Evolutionary conservation across 495 filamentous ascomycete species (phyloP), one percentile per base, ranked within the genome.

Genomic region (Chlorociboria aeruginascens): DNA sequence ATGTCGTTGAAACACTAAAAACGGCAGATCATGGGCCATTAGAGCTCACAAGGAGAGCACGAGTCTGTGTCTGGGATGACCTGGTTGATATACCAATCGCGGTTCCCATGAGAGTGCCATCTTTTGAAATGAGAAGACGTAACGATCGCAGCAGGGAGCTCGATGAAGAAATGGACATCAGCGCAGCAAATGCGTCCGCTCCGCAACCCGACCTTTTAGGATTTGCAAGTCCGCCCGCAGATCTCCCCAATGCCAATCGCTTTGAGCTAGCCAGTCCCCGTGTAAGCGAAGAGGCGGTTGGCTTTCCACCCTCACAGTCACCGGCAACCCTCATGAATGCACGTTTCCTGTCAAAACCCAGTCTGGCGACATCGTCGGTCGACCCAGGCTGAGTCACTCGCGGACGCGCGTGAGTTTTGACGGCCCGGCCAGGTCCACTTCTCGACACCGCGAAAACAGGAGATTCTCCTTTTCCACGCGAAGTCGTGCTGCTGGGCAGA

Each of bases 51-150:
- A 76, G 92, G 53, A 73, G 92, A 56, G 81, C 86, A 12, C 77
- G 90, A 56, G 89, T 97, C 31, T 94, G 88, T 58, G 89, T 98
- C 11, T 98, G 93, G 93, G 92, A 98, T 63, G 92, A 98, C 58
- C 65, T 96, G 13, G 94, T 97, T 32, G 93, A 98, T 54, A 83
- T 98, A 8, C 92, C 92, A 6, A 78, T 96, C 43, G 92, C 87
- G 11, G 86, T 95, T 13, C 92, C 90, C 10, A 79, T 98, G 70
- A 78, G 83, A 49, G 74, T 76, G 12, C 82, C 93, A 12, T 85
- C 84, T 36, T 83, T 89, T 17, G 83, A 85, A 64, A 78, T 83
- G 69, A 70, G 78, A 50, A 74, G 79, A 46, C 74, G 77, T 55
- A 66, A 73, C 45, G 69, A 81, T 53, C 30, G 56, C 44, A 36